phyloP scores from a whole-genome alignment of 495 filamentous ascomycete species.

The Penicillium egyptiacum region DNA sequence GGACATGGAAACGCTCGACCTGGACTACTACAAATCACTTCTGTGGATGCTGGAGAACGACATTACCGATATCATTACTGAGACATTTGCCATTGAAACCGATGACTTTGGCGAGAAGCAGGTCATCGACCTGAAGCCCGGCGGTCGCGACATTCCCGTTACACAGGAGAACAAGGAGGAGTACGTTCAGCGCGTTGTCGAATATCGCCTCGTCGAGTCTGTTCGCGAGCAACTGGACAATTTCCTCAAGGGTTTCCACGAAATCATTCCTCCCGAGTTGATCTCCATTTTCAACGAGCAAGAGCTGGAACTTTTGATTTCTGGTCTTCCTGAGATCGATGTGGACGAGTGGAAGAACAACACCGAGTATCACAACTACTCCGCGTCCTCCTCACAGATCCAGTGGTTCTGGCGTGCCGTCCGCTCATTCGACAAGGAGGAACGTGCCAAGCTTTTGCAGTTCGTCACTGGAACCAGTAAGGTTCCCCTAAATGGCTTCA shows the following conservation, averaged over 20 bases:
- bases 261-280: constrained; percentile 92
- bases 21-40: constrained; percentile 99
- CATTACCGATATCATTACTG: constrained; percentile 98
- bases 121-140: constrained; percentile 80
- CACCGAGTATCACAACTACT: constrained; percentile 98
- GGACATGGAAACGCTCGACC: constrained; percentile 98
- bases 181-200: constrained; percentile 90
- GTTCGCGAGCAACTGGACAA: constrained; percentile 92
- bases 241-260: constrained; percentile 96
- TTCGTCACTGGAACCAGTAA: constrained; percentile 99
- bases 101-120: constrained; percentile 89
- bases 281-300: constrained; percentile 99
- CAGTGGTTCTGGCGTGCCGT: constrained; percentile 99
- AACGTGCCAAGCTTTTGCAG: constrained; percentile 93
- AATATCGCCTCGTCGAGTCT: constrained; percentile 85
- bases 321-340: constrained; percentile 94
- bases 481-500: constrained; percentile 98
- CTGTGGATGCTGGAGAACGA: constrained; percentile 98
- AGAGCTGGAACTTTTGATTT: constrained; percentile 95
- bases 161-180: constrained; percentile 99
- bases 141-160: constrained; percentile 88
- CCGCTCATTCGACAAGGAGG: constrained; percentile 98
- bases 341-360: constrained; percentile 99
- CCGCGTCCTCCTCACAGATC: constrained; percentile 89
- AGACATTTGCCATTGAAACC: constrained; percentile 91